Base-by-base conservation (phyloP, 192 early-diverging fungal genomes). In the Coemansia sp. region DNA sequence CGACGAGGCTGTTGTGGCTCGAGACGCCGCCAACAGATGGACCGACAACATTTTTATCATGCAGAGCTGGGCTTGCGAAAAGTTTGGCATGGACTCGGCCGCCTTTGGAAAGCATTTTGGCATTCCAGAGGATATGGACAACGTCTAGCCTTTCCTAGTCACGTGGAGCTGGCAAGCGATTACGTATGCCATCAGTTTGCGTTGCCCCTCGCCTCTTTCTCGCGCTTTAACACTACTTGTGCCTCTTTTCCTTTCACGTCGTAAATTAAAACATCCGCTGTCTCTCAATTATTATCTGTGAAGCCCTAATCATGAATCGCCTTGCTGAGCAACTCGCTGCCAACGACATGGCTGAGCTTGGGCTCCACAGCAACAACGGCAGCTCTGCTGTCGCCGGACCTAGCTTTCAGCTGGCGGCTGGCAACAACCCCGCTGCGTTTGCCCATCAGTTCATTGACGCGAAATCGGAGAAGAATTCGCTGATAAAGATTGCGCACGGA, bases 401-500 rank as follows among this genome's bases (percentile, higher is more conserved):
- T 14, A 52, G 67, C 31, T 81, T 81, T 61, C 63, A 72, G 56
- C 64, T 82, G 36, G 74, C 73, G 3, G 26, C 65, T 3, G 74
- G 52, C 14, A 59, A 68, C 58, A 68, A 97, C 92, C 96, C 95
- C 25, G 85, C 92, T 11, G 89, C 88, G 39, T 97, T 96, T 66
- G 77, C 95, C 73, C 86, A 92, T 82, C 82, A 88, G 55, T 88
- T 92, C 69, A 96, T 91, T 3, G 88, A 91, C 63, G 86, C 85
- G 41, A 76, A 78, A 60, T 88, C 91, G 13, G 90, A 84, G 25
- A 85, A 89, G 39, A 88, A 93, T 60, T 88, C 90, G 73, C 82
- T 86, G 47, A 93, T 99, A 73, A 92, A 95, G 70, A 90, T 97
- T 62, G 88, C 88, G 58, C 93, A 99, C 77, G 97, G 97, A 70